Evolutionary conservation across 371 early-diverging fungal genomes (phyloP), one percentile per base, ranked within the genome.

Genomic region (Amoeboradix gromovi): DNA sequence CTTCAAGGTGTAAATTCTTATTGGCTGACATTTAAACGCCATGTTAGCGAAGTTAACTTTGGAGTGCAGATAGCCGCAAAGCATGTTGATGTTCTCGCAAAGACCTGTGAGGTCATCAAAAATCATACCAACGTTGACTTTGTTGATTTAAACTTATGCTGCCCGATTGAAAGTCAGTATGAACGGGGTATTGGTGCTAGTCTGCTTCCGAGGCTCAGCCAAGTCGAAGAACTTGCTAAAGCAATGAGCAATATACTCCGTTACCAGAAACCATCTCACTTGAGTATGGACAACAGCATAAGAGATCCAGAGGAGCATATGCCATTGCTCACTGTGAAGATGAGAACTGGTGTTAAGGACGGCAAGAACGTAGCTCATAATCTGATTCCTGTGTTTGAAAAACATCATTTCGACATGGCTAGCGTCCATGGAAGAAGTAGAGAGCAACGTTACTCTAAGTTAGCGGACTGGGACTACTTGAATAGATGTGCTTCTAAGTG

Each of bases 111-210:
- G 72, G 73, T 86, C 28, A 78, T 94, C 71, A 80, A 83, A 68
- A 74, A 80, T 17, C 78, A 83, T 66, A 76, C 81, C 16, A 68
- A 30, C 31, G 84, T 91, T 28, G 94, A 96, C 73, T 96, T 96
- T 76, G 84, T 94, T 65, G 96, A 94, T 77, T 76, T 94, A 67
- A 96, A 96, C 76, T 78, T 89, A 80, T 94, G 96, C 0, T 96
- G 96, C 74, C 96, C 96, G 16, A 87, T 94, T 66, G 96, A 96
- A 71, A 74, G 84, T 29, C 84, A 92, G 12, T 89, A 79, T 70
- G 83, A 86, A 32, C 78, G 76, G 70, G 95, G 96, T 29, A 82
- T 82, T 68, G 96, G 95, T 31, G 86, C 86, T 66, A 89, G 88
- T 29, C 79, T 94, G 68, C 71, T 92, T 73, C 83, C 81, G 17